Evolutionary conservation across 805 yeast genomes (phyloP).

Genomic region (Candida sanyiensis): DNA sequence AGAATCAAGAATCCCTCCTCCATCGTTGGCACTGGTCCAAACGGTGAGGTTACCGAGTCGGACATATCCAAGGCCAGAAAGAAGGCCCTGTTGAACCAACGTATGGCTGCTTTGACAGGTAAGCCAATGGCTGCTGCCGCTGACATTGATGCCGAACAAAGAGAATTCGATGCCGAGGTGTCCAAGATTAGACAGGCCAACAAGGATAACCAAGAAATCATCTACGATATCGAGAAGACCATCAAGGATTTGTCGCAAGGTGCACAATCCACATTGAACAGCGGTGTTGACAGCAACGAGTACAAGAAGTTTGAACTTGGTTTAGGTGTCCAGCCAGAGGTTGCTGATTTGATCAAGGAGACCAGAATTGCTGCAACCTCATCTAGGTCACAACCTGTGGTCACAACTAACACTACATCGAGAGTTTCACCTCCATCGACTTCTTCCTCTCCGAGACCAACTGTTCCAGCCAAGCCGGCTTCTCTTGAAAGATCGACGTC

Average conservation of each 20-base stretch:
- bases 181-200: constrained; percentile 48
- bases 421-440: constrained; percentile 14
- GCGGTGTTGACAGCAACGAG: constrained; percentile 39
- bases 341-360: constrained; percentile 53
- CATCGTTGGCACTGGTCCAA: constrained; percentile 78
- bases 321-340: constrained; percentile 65
- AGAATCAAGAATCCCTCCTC: constrained; percentile 64
- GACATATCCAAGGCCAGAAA: constrained; percentile 78
- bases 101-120: constrained; percentile 93
- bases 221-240: constrained; percentile 67
- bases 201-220: constrained; percentile 49
- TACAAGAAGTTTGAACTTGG: constrained; percentile 78
- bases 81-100: constrained; percentile 69
- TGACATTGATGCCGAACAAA: constrained; percentile 32
- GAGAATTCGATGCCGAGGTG: constrained; percentile 43
- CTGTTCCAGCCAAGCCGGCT: constrained; percentile 4
- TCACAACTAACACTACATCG: constrained; percentile 5
- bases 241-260: constrained; percentile 52
- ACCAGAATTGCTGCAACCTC: constrained; percentile 31
- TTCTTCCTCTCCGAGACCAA: constrained; percentile 13
- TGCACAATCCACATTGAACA: constrained; percentile 29
- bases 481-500: too few relatives aligned
- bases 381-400: constrained; percentile 1
- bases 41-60: constrained; percentile 78
- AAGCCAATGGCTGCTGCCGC: constrained; percentile 44